A percentile compares a stretch with the other conserved stretches of the same genome.
phyloP scores from a whole-genome alignment of 2,329 filamentous ascomycete genomes.

The Chrysosporium keratinophilum region DNA sequence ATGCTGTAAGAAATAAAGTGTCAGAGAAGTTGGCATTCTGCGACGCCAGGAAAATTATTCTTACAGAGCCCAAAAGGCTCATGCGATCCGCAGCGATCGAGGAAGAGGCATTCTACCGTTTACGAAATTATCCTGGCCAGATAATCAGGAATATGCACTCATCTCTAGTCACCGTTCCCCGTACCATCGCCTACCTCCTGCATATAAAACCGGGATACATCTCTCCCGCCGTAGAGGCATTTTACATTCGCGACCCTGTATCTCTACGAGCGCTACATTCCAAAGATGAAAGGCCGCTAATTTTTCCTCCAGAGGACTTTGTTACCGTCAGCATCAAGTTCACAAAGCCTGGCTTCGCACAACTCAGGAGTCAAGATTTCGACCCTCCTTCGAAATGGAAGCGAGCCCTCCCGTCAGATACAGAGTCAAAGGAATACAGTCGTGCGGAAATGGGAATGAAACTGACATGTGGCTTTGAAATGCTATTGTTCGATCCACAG shows the following conservation, averaged over 20 bases:
- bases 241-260: slow-evolving; percentile 80
- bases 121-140: slow-evolving; percentile 70
- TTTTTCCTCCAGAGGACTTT: slow-evolving; percentile 67
- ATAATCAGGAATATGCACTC: slow-evolving; percentile 68
- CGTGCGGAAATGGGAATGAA: slow-evolving; percentile 71
- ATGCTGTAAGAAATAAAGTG: slow-evolving; percentile 27
- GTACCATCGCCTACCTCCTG: slow-evolving; percentile 70
- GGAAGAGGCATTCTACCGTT: slow-evolving; percentile 79
- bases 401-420: slow-evolving; percentile 32
- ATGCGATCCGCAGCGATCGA: slow-evolving; percentile 66
- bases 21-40: slow-evolving; percentile 47
- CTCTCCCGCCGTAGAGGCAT: slow-evolving; percentile 75
- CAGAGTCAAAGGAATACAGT: slow-evolving; percentile 38
- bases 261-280: slow-evolving; percentile 58
- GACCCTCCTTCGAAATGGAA: slow-evolving; percentile 50
- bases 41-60: slow-evolving; percentile 55
- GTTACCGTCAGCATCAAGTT: slow-evolving; percentile 71
- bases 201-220: slow-evolving; percentile 65
- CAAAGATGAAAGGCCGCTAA: slow-evolving; percentile 41
- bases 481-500: slow-evolving; percentile 60
- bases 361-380: slow-evolving; percentile 79
- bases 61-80: slow-evolving; percentile 46
- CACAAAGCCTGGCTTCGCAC: slow-evolving; percentile 81
- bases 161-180: slow-evolving; percentile 61
- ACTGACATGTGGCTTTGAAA: slow-evolving; percentile 79